Evolutionary conservation across 345 rosid genomes (phyloP), one percentile per base, ranked within the genome.

Genomic region (Sisymbrium irio): DNA sequence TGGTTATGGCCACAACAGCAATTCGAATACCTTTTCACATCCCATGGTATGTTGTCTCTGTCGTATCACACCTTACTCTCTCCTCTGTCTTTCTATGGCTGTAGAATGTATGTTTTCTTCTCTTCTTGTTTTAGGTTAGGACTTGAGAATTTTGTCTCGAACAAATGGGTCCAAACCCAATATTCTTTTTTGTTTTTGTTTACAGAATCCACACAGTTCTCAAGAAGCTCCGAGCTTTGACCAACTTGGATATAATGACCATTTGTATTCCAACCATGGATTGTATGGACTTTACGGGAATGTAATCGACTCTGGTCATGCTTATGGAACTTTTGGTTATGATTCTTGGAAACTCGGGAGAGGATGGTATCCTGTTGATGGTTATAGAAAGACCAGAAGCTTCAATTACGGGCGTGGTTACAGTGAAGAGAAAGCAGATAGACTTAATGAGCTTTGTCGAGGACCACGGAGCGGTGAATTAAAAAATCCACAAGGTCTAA

Each of bases 401-500:
- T 84, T 79, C 75, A 78, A 79, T 63, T 54, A 77, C 11, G 80
- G 64, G 12, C 74, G 65, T 59, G 78, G 80, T 47, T 83, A 76
- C 64, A 86, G 78, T 40, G 86, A 83, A 60, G 93, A 89, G 80
- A 92, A 85, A 66, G 64, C 78, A 7, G 91, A 87, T 75, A 85
- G 93, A 75, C 82, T 89, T 58, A 88, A 82, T 33, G 97, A 92
- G 86, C 85, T 92, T 53, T 89, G 85, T 66, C 77, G 86, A 77
- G 96, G 96, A 65, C 97, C 96, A 15, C 84, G 97, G 70, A 82
- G 83, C 33, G 84, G 80, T 77, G 83, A 79, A 58, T 76, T 74
- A 64, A 86, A 82, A 71, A 84, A 44, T 58, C 82, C 80, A 58
- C 83, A 80, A 57, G 90, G 62, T 62, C 54, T 71, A 62, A 79